Evolutionary conservation across 176 grass and related monocot species (phyloP).

Genomic region (Phoenix dactylifera): DNA sequence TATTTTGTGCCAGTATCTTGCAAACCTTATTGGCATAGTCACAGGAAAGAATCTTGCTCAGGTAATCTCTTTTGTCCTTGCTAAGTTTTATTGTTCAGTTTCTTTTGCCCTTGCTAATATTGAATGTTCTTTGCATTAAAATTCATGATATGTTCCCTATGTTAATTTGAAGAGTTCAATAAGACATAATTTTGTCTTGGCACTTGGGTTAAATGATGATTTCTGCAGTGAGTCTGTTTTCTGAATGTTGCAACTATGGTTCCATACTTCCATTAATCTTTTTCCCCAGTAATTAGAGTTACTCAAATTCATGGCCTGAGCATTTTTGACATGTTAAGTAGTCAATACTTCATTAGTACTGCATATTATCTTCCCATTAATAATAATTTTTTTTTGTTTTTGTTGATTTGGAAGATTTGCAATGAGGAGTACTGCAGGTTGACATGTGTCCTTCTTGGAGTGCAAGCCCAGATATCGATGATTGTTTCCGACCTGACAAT

Average conservation of each 20-base stretch:
- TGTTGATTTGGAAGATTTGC: conserved; percentile 7
- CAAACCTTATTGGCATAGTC: conserved; percentile 9
- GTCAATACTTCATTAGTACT: too few species aligned
- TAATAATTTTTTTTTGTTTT: not conserved
- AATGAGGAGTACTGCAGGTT: conserved; percentile 7
- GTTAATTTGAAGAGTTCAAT: too few species aligned
- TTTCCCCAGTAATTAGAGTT: too few species aligned
- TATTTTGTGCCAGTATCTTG: conserved; percentile 20
- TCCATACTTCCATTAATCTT: too few species aligned
- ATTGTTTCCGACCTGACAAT: conserved; percentile 5
- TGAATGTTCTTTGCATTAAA: not conserved
- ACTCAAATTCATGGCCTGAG: too few species aligned
- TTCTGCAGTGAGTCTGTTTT: too few species aligned
- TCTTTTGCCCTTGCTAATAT: not conserved
- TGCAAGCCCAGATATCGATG: not conserved
- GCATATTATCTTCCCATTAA: too few species aligned
- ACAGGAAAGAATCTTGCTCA: conserved; percentile 10
- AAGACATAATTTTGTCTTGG: too few species aligned
- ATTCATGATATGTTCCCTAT: not conserved
- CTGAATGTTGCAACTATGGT: too few species aligned
- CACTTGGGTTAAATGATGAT: too few species aligned
- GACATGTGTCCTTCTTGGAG: conserved; percentile 2
- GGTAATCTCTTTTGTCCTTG: not conserved
- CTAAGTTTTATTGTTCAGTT: not conserved
- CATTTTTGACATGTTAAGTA: too few species aligned